These are phyloP conservation scores for Pistacia atlantica DNA, from an alignment of 345 rosid genomes.

Conservation along the genomic window DNA sequence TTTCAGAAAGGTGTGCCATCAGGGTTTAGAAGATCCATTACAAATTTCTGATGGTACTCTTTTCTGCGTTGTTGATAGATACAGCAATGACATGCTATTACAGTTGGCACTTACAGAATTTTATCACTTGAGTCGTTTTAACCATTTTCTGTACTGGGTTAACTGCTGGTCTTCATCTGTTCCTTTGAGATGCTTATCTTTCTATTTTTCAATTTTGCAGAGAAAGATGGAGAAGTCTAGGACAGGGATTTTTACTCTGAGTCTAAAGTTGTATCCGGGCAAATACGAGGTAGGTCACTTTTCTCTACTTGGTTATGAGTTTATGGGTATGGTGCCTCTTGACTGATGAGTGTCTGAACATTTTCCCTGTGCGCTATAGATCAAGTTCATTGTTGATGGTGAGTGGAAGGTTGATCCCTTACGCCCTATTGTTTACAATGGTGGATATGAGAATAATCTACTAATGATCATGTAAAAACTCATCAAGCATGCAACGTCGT, in stretches of 20 bases:
- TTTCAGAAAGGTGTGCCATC: neutral
- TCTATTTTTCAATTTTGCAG: constrained; percentile 39
- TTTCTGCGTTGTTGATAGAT: neutral
- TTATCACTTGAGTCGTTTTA: neutral
- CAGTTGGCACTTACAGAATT: neutral
- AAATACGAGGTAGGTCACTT: constrained; percentile 66
- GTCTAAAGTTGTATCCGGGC: constrained; percentile 83
- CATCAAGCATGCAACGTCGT: neutral
- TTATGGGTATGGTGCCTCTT: neutral
- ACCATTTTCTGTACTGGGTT: neutral
- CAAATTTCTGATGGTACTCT: neutral
- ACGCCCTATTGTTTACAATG: constrained; percentile 66
- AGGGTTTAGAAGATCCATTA: neutral
- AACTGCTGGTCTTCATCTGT: neutral
- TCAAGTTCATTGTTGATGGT: constrained; percentile 95
- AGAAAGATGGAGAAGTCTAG: constrained; percentile 88
- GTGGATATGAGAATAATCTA: constrained; percentile 77
- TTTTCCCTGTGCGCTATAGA: constrained; percentile 42
- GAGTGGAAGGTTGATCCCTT: constrained; percentile 89
- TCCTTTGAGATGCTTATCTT: neutral
- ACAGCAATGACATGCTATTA: neutral
- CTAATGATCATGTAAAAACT: constrained; percentile 52
- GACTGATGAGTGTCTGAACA: constrained; percentile 12
- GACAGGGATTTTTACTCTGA: constrained; percentile 62
- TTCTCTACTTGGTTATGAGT: neutral